phyloP scores from a whole-genome alignment of 257 asterid species.

The Echium plantagineum region DNA sequence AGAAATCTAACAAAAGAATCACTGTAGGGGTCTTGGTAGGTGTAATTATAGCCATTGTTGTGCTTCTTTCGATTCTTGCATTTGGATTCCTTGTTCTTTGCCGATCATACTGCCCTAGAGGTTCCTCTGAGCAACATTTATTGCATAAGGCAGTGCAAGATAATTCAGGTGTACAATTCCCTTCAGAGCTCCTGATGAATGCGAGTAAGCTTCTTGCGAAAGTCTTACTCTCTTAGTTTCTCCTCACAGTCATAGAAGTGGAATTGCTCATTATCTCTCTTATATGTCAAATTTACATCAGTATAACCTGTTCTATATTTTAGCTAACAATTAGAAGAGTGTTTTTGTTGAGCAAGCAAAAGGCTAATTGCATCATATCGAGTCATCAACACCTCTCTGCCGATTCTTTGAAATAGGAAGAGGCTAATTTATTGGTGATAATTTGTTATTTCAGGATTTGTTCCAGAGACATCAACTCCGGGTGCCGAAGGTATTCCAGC shows the following conservation, averaged over 20 bases:
- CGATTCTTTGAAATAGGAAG: background rate
- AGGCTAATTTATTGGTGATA: slow-evolving; percentile 2
- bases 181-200: slow-evolving; percentile 37
- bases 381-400: background rate
- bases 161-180: slow-evolving; percentile 23
- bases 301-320: background rate
- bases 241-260: background rate
- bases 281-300: no score
- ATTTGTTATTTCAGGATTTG: slow-evolving; percentile 28
- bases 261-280: background rate
- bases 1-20: slow-evolving; percentile 14
- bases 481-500: slow-evolving; percentile 30
- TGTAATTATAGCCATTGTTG: slow-evolving; percentile 28
- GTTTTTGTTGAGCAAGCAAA: background rate
- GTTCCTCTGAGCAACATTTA: slow-evolving; percentile 49
- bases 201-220: slow-evolving; percentile 31
- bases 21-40: slow-evolving; percentile 32
- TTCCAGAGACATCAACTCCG: slow-evolving; percentile 41
- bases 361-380: background rate
- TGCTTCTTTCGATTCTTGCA: slow-evolving; percentile 27
- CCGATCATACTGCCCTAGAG: slow-evolving; percentile 31
- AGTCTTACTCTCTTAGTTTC: background rate
- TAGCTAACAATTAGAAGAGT: background rate
- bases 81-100: slow-evolving; percentile 34
- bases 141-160: slow-evolving; percentile 41